These are phyloP conservation scores for Suillus americanus DNA, from an alignment of 768 basidiomycete genomes.

Conservation along the genomic window DNA sequence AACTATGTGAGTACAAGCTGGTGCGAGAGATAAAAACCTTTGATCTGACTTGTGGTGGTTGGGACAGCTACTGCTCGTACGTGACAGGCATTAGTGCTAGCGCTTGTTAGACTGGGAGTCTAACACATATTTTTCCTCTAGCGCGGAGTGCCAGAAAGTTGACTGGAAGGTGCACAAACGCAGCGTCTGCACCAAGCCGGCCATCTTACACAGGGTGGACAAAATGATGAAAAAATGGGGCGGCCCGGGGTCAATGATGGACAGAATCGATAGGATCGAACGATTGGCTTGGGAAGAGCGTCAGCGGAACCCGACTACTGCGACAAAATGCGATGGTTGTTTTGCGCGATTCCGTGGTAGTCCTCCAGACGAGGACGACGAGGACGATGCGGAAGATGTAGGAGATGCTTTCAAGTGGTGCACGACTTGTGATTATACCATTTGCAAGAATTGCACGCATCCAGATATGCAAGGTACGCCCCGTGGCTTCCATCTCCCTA, in stretches of 20 bases:
- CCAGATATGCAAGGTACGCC: background rate
- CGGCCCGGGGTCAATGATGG: conserved; percentile 1
- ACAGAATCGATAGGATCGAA: background rate
- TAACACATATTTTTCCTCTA: background rate
- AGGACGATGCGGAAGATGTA: background rate
- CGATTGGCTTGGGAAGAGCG: background rate
- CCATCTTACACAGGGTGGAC: conserved; percentile 15
- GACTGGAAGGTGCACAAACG: conserved; percentile 24
- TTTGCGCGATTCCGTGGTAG: background rate
- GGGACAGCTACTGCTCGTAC: background rate
- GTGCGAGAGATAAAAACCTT: background rate
- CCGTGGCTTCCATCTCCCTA: background rate
- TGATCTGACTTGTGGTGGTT: background rate
- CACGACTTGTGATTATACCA: background rate
- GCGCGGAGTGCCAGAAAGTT: conserved; percentile 15
- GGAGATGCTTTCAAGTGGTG: background rate
- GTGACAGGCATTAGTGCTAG: background rate
- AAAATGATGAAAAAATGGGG: conserved; percentile 15
- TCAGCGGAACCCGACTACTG: background rate
- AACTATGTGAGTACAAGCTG: conserved; percentile 15
- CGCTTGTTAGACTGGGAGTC: background rate
- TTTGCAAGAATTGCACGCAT: background rate
- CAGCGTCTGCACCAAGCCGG: conserved; percentile 20
- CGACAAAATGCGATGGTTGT: background rate
- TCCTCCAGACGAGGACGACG: background rate